These are phyloP conservation scores for Coemansia sp. DNA, from an alignment of 192 early-diverging fungal species.

Conservation along the genomic window DNA sequence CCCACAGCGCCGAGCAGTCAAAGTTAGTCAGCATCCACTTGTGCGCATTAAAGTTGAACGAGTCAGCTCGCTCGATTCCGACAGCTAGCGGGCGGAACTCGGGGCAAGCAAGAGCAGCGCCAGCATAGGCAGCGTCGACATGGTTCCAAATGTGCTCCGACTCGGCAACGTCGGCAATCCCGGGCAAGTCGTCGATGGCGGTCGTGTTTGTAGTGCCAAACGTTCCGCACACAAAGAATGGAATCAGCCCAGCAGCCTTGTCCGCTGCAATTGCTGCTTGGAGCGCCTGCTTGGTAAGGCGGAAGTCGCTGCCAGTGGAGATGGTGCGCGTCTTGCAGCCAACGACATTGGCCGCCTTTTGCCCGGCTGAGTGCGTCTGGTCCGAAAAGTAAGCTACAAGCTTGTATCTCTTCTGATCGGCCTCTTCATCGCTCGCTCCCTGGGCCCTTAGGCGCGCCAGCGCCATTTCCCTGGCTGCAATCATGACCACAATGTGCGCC, in stretches of 20 bases:
- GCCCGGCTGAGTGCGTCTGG: conserved; percentile 61
- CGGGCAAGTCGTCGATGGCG: conserved; percentile 60
- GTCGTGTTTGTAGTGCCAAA: conserved; percentile 66
- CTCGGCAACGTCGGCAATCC: conserved; percentile 55
- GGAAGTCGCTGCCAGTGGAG: conserved; percentile 39
- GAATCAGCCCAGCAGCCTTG: conserved; percentile 57
- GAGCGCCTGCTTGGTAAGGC: conserved; percentile 54
- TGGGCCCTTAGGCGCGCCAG: conserved; percentile 31
- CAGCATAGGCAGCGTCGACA: conserved; percentile 71
- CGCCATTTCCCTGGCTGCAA: conserved; percentile 59
- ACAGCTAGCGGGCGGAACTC: conserved; percentile 57
- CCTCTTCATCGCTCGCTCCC: conserved; percentile 37
- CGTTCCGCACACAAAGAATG: conserved; percentile 65
- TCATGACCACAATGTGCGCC: conserved; percentile 60
- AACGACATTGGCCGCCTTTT: conserved; percentile 59
- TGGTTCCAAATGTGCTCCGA: conserved; percentile 61
- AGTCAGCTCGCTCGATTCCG: conserved; percentile 62
- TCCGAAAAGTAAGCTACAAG: conserved; percentile 66
- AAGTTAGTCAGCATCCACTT: conserved; percentile 70
- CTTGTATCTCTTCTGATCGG: conserved; percentile 16
- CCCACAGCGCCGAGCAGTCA: conserved; percentile 68
- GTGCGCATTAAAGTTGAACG: conserved; percentile 66
- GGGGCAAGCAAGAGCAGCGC: conserved; percentile 60
- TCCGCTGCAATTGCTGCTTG: conserved; percentile 55
- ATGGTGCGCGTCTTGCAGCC: conserved; percentile 45